A percentile compares a stretch with the other conserved stretches of the same genome.
These are phyloP conservation scores for Tilletia walkeri DNA, from an alignment of 1,284 basidiomycete species.

Conservation along the genomic window DNA sequence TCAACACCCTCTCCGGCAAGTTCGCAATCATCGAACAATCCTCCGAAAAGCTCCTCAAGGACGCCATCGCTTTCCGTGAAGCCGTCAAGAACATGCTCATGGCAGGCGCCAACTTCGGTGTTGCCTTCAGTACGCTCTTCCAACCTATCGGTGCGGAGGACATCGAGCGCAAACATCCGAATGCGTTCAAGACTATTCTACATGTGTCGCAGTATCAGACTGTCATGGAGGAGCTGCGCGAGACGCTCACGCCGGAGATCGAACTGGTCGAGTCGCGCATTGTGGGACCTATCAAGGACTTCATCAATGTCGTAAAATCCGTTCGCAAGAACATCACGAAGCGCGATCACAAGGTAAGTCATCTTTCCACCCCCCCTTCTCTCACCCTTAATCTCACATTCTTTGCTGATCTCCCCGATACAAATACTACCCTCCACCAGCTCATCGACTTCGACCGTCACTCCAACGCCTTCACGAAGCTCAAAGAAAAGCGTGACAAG, in stretches of 20 bases:
- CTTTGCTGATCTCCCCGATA: neutral
- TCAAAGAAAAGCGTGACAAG: conserved; percentile 82
- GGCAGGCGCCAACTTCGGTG: conserved; percentile 72
- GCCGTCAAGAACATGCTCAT: conserved; percentile 66
- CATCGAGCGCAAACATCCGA: conserved; percentile 73
- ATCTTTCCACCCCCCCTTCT: neutral
- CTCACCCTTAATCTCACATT: neutral
- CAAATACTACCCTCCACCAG: neutral
- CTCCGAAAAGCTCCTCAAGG: conserved; percentile 85
- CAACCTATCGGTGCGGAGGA: conserved; percentile 65
- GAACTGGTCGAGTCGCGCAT: conserved; percentile 91
- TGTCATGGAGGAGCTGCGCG: conserved; percentile 78
- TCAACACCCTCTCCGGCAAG: conserved; percentile 57
- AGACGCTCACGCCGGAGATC: conserved; percentile 79
- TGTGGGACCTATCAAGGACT: conserved; percentile 80
- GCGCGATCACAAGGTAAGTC: conserved; percentile 84
- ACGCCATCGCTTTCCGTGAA: conserved; percentile 82
- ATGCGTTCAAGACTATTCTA: conserved; percentile 73
- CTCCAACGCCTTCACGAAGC: conserved; percentile 91
- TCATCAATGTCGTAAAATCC: conserved; percentile 78
- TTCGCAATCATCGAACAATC: conserved; percentile 76
- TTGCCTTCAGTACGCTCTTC: conserved; percentile 69
- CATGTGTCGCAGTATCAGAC: conserved; percentile 72
- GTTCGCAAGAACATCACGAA: conserved; percentile 93
- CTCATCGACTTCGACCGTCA: conserved; percentile 91